Conservation (phyloP, 2,329 filamentous ascomycete genomes). For the Fusarium sp. region DNA sequence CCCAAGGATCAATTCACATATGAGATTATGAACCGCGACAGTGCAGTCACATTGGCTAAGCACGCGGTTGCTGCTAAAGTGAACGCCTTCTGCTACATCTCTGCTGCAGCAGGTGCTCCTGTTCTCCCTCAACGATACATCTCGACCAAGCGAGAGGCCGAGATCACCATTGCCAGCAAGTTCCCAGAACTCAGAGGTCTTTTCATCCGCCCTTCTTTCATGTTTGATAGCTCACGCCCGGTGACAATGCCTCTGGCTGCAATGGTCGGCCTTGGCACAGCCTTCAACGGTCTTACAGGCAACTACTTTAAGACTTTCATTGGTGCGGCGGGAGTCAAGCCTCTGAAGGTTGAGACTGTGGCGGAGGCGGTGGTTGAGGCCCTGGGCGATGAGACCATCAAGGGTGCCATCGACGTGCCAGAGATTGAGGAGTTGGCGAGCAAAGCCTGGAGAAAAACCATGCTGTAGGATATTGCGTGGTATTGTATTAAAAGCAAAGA, state of each 20-base stretch:
- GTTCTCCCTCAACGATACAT: slow-evolving; percentile 88
- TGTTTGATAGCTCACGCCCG: slow-evolving; percentile 85
- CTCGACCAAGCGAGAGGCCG: slow-evolving; percentile 89
- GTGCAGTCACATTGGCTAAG: slow-evolving; percentile 82
- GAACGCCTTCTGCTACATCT: slow-evolving; percentile 84
- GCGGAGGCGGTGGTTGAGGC: slow-evolving; percentile 92
- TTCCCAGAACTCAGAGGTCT: slow-evolving; percentile 82
- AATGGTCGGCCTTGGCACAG: slow-evolving; percentile 75
- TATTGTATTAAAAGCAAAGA: slow-evolving; percentile 31
- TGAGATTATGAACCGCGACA: slow-evolving; percentile 96
- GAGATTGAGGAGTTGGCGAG: slow-evolving; percentile 84
- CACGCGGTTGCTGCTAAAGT: slow-evolving; percentile 74
- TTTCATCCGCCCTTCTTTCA: slow-evolving; percentile 85
- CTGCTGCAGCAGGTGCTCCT: slow-evolving; percentile 85
- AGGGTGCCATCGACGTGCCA: slow-evolving; percentile 79
- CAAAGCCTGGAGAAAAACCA: slow-evolving; percentile 87
- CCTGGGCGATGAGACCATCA: slow-evolving; percentile 75
- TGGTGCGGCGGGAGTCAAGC: slow-evolving; percentile 85
- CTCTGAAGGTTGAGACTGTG: slow-evolving; percentile 86
- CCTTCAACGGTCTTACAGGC: slow-evolving; percentile 81
- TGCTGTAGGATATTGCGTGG: slow-evolving; percentile 69
- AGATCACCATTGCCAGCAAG: slow-evolving; percentile 75
- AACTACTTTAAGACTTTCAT: slow-evolving; percentile 80
- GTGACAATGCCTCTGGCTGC: slow-evolving; percentile 88
- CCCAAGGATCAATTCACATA: slow-evolving; percentile 86